Base-by-base conservation (phyloP, 78 protist genomes). In the Emiliania huxleyi region DNA sequence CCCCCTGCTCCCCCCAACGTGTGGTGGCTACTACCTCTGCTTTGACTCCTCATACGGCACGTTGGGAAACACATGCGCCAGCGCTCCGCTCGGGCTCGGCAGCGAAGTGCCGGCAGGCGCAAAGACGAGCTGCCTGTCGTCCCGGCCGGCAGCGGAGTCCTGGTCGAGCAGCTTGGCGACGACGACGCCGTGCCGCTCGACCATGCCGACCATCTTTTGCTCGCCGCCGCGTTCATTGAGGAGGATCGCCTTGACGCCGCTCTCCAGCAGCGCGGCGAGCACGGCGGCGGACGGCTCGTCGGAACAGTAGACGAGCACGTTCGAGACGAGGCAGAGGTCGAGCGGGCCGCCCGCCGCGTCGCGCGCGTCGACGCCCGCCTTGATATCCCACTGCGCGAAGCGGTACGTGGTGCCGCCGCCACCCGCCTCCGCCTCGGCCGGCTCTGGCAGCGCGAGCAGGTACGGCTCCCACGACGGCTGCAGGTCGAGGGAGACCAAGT, bases 401-500 rank as follows among this genome's bases (percentile, higher is more conserved):
- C 25, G 12, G 40, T 69, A 69, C 42, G 42, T 4, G 29, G 35
- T 2, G 79, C 79, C 18, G 23, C 23, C 4, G 83, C 44, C 26
- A n/a, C n/a, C n/a, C n/a, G n/a, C n/a, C n/a, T n/a, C n/a, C n/a
- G n/a, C n/a, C n/a, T n/a, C n/a, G n/a, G n/a, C n/a, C n/a, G n/a
- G n/a, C 19, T 0, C 44, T 42, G 29, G 11, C 29, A 73, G 83
- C 44, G 83, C 83, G 44, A 0, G 19, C 44, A n/a, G 19, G 83
- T 37, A 73, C 29, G 83, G 83, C 44, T 6, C 44, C 83, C 83
- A 73, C 44, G 42, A n/a, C 1, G 83, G 23, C 83, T n/a, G 44
- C 44, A 73, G 44, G 83, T 73, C 83, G 44, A 73, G 83, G 44
- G n/a, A n/a, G n/a, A n/a, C n/a, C n/a, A n/a, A n/a, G n/a, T n/a